Percentiles rank a stretch among this genome's conserved stretches.
These are phyloP conservation scores for Lodderomyces metapsilosis DNA, from an alignment of 1,139 yeast species.

Conservation along the genomic window DNA sequence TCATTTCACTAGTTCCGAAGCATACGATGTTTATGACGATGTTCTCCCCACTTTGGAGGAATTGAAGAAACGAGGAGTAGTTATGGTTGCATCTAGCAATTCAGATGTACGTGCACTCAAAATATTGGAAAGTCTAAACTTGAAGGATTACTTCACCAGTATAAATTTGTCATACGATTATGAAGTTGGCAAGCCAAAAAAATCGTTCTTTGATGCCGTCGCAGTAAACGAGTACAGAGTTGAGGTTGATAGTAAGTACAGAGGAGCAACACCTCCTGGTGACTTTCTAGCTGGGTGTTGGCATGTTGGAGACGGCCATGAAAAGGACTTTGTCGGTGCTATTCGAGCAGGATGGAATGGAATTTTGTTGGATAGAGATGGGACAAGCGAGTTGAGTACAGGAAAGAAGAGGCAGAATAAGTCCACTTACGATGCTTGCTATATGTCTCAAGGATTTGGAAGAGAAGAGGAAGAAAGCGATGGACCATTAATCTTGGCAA, in stretches of 20 bases:
- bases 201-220: slow-evolving; percentile 45
- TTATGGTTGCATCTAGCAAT: slow-evolving; percentile 53
- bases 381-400: slow-evolving; percentile 19
- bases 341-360: slow-evolving; percentile 62
- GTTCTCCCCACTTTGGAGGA: slow-evolving; percentile 45
- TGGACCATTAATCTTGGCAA: slow-evolving; percentile 26
- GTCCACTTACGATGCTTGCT: slow-evolving; percentile 12
- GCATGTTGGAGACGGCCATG: slow-evolving; percentile 67
- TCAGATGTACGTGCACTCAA: slow-evolving; percentile 53
- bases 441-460: slow-evolving; percentile 4
- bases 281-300: slow-evolving; percentile 35
- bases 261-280: slow-evolving; percentile 14
- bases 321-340: slow-evolving; percentile 54
- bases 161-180: slow-evolving; percentile 55
- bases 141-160: slow-evolving; percentile 42
- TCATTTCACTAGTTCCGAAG: slow-evolving; percentile 49
- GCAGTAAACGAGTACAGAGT: slow-evolving; percentile 8
- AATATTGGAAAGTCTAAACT: slow-evolving; percentile 46
- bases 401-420: slow-evolving; percentile 5
- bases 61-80: slow-evolving; percentile 30
- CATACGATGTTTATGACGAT: slow-evolving; percentile 55
- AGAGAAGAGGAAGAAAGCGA: slow-evolving; percentile 4
- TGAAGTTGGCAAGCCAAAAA: slow-evolving; percentile 52
- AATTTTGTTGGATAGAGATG: slow-evolving; percentile 47
- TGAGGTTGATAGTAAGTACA: slow-evolving; percentile 4